Base-by-base conservation (phyloP, 306 rosid genomes). In the Malus asiatica region DNA sequence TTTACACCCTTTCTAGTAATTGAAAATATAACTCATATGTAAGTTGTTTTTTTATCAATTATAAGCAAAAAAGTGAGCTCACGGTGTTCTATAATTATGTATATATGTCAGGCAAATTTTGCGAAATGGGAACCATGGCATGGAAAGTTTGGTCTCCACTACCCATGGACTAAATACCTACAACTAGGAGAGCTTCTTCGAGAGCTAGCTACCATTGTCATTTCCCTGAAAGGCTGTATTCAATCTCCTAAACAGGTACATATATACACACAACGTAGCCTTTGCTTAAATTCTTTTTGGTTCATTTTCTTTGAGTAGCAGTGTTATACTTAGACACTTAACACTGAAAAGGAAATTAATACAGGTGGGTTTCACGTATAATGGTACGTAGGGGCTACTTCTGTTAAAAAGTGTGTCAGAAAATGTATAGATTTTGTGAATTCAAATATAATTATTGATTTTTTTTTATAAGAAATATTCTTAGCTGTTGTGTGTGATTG, bases 111-210 rank as follows among this genome's bases (percentile, higher is more conserved):
- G 99, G 96, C 91, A 62, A 92, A 88, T 76, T 95, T 89, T 66
- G 97, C 99, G 76, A 90, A 83, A 72, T 95, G 99, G 99, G 99
- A 95, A 76, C 99, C 97, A 11, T 95, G 99, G 99, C 99, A 90
- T 84, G 92, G 97, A 23, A 95, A 81, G 83, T 95, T 95, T 75
- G 97, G 99, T 72, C 88, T 84, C 66, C 71, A 78, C 33, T 83
- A 95, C 79, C 99, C 99, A 15, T 95, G 99, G 99, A 78, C 74
- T 14, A 88, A 87, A 72, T 95, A 95, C 83, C 86, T 95, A 48
- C 80, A 89, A 64, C 81, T 90, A 53, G 97, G 92, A 42, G 97
- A 88, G 48, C 78, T 58, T 61, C 88, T 92, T 52, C 76, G 96
- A 68, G 99, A 95, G 66, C 35, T 95, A 42, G 93, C 97, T 40